Percentiles rank a stretch among this genome's conserved stretches.
phyloP scores from a whole-genome alignment of 352 stramenopile species.

The Phytophthora gonapodyides region DNA sequence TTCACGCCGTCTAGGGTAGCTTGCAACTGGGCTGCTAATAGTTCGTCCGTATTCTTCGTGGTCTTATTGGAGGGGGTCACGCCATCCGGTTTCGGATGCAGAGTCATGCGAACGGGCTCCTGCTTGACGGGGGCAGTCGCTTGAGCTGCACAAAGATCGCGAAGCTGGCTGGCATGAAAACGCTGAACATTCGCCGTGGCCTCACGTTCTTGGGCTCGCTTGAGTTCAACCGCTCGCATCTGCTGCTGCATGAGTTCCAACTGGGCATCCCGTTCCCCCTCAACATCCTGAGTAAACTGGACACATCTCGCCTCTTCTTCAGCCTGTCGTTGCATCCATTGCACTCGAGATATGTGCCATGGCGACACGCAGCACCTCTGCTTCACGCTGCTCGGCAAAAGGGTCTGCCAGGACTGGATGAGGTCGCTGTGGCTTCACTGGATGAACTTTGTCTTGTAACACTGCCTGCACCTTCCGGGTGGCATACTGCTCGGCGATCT shows the following conservation, averaged over 20 bases:
- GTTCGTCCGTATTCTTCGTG: neutral
- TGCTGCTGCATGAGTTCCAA: neutral
- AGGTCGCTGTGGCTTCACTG: neutral
- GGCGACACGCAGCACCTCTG: neutral
- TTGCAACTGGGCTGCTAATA: conserved; percentile 1
- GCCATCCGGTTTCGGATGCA: too few relatives aligned
- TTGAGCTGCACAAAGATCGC: neutral
- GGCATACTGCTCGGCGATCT: too few relatives aligned
- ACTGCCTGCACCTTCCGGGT: too few relatives aligned
- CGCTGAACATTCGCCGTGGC: neutral
- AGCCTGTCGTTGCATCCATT: neutral
- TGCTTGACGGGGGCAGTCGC: neutral
- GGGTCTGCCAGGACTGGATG: neutral
- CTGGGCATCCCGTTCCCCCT: neutral
- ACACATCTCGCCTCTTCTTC: neutral
- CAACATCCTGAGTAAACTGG: too few relatives aligned
- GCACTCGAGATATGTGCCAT: too few relatives aligned
- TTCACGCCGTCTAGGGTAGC: neutral
- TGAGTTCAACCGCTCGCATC: neutral
- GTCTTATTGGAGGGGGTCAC: too few relatives aligned
- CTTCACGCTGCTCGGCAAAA: neutral
- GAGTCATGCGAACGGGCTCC: too few relatives aligned
- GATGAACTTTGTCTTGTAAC: too few relatives aligned
- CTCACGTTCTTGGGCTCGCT: neutral
- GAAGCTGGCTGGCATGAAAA: neutral